Conservation (phyloP, 495 filamentous ascomycete genomes). For the Friedmanniomyces simplex region DNA sequence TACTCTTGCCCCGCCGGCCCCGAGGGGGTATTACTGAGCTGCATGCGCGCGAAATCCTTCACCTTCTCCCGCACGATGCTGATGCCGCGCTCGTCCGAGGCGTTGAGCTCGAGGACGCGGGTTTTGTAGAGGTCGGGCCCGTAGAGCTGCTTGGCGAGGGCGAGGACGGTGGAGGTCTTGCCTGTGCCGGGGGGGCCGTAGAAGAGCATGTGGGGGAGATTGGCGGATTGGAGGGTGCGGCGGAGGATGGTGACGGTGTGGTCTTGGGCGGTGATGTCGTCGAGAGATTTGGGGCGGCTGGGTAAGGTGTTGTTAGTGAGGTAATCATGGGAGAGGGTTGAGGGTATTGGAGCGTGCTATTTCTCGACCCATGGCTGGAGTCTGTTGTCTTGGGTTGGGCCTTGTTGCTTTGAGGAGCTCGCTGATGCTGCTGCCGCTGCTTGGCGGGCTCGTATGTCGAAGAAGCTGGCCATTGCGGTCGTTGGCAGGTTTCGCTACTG, state of each 20-base stretch:
- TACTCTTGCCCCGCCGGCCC: conserved; percentile 47
- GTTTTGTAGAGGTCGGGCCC: conserved; percentile 88
- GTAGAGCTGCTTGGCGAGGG: conserved; percentile 93
- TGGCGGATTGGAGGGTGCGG: conserved; percentile 86
- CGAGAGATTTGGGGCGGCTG: conserved; percentile 85
- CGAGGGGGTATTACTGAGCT: conserved; percentile 69
- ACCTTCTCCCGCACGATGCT: conserved; percentile 96
- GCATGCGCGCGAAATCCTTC: conserved; percentile 93
- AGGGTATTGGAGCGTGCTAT: conserved; percentile 55
- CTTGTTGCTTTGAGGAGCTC: conserved; percentile 43
- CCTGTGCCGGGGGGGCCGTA: conserved; percentile 96
- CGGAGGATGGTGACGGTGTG: conserved; percentile 90
- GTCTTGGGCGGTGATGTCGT: conserved; percentile 94
- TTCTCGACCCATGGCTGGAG: conserved; percentile 98
- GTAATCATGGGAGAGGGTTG: too few relatives aligned
- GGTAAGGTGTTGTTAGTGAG: not conserved
- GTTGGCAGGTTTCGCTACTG: too few relatives aligned
- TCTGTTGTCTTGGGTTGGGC: conserved; percentile 51
- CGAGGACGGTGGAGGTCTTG: conserved; percentile 97
- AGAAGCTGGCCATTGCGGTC: conserved; percentile 61
- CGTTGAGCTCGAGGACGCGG: conserved; percentile 94
- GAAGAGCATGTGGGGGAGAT: conserved; percentile 98
- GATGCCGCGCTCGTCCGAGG: conserved; percentile 96
- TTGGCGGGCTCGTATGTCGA: conserved; percentile 87
- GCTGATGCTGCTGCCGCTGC: conserved; percentile 56